phyloP scores from a whole-genome alignment of 768 basidiomycete species.

The Omphalotus guepiniiformis region DNA sequence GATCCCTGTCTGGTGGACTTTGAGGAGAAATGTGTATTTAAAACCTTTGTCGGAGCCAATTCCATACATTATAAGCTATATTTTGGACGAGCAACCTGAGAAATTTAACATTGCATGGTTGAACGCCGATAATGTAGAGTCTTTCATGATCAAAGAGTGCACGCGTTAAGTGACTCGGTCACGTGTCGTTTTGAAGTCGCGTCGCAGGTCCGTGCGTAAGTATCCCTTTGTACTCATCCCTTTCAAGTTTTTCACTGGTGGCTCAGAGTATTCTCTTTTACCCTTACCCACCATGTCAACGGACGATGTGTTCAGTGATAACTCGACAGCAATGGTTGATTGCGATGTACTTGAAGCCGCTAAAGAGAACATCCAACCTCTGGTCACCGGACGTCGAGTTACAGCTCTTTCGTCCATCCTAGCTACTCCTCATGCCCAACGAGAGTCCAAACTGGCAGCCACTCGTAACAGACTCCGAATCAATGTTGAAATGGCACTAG shows the following conservation, averaged over 20 bases:
- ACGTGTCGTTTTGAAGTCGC: not conserved
- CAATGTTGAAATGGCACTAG: constrained; percentile 72
- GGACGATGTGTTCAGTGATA: constrained; percentile 40
- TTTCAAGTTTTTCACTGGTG: too few species aligned
- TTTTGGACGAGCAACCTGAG: too few species aligned
- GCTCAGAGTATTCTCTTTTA: not conserved
- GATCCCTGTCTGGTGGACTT: too few species aligned
- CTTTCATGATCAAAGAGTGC: too few species aligned
- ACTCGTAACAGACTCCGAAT: constrained; percentile 64
- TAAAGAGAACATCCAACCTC: constrained; percentile 85
- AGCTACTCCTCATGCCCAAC: constrained; percentile 71
- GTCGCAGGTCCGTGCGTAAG: not conserved
- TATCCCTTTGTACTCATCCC: not conserved
- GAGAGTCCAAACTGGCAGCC: constrained; percentile 63
- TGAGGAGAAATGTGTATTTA: too few species aligned
- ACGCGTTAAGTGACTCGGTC: constrained; percentile 4
- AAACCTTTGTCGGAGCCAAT: too few species aligned
- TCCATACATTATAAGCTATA: too few species aligned
- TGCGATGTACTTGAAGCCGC: constrained; percentile 78
- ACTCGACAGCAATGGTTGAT: constrained; percentile 56
- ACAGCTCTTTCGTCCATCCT: constrained; percentile 73
- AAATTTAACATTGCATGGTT: too few species aligned
- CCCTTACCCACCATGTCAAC: constrained; percentile 14
- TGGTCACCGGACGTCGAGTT: constrained; percentile 74
- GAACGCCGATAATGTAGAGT: too few species aligned